These are phyloP conservation scores for Clausena lansium DNA, from an alignment of 345 rosid genomes.

Conservation along the genomic window DNA sequence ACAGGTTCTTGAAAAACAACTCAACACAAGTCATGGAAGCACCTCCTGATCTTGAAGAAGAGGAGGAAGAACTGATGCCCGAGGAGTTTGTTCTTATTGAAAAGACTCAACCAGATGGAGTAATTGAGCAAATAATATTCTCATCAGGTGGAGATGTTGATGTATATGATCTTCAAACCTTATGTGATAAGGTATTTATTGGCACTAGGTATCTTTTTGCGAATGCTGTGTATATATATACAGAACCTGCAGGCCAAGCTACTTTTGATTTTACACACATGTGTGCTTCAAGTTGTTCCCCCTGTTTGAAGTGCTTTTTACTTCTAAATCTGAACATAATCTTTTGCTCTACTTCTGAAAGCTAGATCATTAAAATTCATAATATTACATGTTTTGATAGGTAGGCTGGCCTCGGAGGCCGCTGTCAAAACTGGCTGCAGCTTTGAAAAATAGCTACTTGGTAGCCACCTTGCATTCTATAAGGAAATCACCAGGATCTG, in stretches of 20 bases:
- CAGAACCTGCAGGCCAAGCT: neutral
- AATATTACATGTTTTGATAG: slow-evolving; percentile 31
- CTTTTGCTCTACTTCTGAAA: neutral
- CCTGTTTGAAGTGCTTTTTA: neutral
- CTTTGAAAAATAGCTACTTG: slow-evolving; percentile 92
- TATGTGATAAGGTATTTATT: slow-evolving; percentile 75
- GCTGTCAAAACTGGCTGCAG: slow-evolving; percentile 73
- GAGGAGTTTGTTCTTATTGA: slow-evolving; percentile 78
- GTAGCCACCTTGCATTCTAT: slow-evolving; percentile 87
- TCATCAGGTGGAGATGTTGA: slow-evolving; percentile 91
- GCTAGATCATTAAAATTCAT: neutral
- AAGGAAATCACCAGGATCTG: slow-evolving; percentile 55
- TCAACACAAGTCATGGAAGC: slow-evolving; percentile 70
- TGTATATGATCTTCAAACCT: slow-evolving; percentile 83
- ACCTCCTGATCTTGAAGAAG: slow-evolving; percentile 52
- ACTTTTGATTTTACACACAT: neutral
- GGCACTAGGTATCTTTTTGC: neutral
- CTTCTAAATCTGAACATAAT: neutral
- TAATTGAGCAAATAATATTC: slow-evolving; percentile 73
- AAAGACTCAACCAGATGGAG: slow-evolving; percentile 61
- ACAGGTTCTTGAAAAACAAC: slow-evolving; percentile 61
- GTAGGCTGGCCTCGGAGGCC: slow-evolving; percentile 99
- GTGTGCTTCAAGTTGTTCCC: neutral
- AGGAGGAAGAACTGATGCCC: slow-evolving; percentile 65
- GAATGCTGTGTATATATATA: neutral